Conservation (phyloP, 1,284 basidiomycete species). For the Boletus semigastroideus region DNA sequence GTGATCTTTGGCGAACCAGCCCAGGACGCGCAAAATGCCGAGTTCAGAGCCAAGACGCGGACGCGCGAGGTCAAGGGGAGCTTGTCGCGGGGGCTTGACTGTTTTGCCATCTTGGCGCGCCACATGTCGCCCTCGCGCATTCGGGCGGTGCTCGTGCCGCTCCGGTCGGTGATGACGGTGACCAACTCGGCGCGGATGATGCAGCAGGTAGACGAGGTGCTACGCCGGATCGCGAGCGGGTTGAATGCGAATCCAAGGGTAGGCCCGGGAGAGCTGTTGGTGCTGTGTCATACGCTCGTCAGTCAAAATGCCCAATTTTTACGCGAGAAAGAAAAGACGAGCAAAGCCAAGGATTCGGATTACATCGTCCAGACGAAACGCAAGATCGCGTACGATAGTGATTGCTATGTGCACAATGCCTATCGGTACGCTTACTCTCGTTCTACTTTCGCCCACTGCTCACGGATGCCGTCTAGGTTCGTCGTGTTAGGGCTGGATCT, state of each 20-base stretch:
- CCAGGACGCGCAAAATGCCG: slow-evolving; percentile 86
- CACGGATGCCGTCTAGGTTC: slow-evolving; percentile 58
- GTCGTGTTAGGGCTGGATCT: slow-evolving; percentile 92
- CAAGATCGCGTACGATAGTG: slow-evolving; percentile 51
- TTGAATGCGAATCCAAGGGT: slow-evolving; percentile 84
- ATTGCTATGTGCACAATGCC: slow-evolving; percentile 85
- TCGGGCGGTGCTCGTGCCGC: slow-evolving; percentile 74
- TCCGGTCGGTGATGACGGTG: slow-evolving; percentile 85
- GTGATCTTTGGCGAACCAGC: slow-evolving; percentile 95
- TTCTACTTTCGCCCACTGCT: too few species aligned
- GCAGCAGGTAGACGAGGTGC: slow-evolving; percentile 85
- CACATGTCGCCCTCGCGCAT: slow-evolving; percentile 76
- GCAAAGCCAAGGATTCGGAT: slow-evolving; percentile 48
- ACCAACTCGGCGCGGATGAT: slow-evolving; percentile 84
- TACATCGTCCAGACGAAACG: slow-evolving; percentile 81
- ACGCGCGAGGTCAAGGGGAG: slow-evolving; percentile 87
- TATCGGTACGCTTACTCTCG: slow-evolving; percentile 53
- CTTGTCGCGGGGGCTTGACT: slow-evolving; percentile 78
- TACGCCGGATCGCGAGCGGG: slow-evolving; percentile 82
- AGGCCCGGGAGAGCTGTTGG: slow-evolving; percentile 69
- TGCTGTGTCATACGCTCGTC: slow-evolving; percentile 88
- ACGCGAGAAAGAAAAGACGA: slow-evolving; percentile 50
- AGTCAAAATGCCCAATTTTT: slow-evolving; percentile 88
- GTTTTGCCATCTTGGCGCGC: slow-evolving; percentile 80
- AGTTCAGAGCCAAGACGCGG: slow-evolving; percentile 93